Conservation (phyloP, 331 rosid species). For the Acacia pycnantha region DNA sequence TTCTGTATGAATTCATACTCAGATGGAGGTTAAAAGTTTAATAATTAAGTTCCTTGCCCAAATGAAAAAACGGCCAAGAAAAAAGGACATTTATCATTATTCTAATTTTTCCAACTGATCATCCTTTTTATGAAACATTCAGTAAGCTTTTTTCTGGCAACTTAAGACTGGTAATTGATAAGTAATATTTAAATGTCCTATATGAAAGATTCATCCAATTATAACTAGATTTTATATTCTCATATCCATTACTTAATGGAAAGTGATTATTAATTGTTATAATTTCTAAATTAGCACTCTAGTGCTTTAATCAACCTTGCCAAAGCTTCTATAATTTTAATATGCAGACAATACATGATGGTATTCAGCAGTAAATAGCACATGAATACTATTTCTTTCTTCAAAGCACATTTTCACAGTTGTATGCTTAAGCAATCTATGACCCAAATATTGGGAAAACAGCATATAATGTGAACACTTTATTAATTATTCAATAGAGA, state of each 20-base stretch:
- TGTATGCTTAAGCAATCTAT: not conserved
- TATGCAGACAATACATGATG: not conserved
- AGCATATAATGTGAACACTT: not conserved
- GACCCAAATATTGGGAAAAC: not conserved
- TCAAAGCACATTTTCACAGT: not conserved
- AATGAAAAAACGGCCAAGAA: not conserved
- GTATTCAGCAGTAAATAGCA: not conserved
- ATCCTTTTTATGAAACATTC: not conserved
- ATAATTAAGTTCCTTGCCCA: not conserved
- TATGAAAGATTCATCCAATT: conserved; percentile 4
- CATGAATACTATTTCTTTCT: not conserved
- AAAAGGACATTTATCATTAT: not conserved
- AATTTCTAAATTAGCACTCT: not conserved
- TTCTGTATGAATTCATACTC: not conserved
- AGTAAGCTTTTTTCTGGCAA: not conserved
- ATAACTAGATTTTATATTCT: not conserved
- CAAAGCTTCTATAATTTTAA: conserved; percentile 12
- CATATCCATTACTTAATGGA: not conserved
- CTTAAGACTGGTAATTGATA: not conserved
- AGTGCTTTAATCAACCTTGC: not conserved
- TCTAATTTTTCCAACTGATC: not conserved
- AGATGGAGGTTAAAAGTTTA: not conserved
- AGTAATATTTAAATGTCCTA: not conserved
- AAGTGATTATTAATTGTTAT: not conserved
- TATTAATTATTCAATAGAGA: conserved; percentile 8